These are phyloP conservation scores for Cladosporium sp. DNA, from an alignment of 2,329 filamentous ascomycete genomes.

Conservation along the genomic window DNA sequence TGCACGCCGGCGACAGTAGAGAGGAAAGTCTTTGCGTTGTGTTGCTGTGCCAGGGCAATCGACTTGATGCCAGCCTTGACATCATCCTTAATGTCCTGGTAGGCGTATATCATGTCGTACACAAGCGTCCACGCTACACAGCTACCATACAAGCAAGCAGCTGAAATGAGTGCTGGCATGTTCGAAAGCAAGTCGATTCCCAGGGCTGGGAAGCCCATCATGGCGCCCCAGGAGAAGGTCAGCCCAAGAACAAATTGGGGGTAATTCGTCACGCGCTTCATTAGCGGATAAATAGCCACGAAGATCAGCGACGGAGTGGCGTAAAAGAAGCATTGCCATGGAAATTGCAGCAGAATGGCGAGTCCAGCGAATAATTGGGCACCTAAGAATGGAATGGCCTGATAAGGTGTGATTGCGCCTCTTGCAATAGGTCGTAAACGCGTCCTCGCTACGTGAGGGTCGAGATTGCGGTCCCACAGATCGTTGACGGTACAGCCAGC, in stretches of 20 bases:
- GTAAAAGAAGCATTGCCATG: conserved; percentile 72
- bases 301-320: conserved; percentile 73
- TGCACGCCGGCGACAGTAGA: conserved; percentile 70
- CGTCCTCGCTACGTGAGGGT: conserved; percentile 76
- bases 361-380: conserved; percentile 73
- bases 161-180: conserved; percentile 63
- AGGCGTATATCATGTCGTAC: conserved; percentile 92
- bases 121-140: conserved; percentile 85
- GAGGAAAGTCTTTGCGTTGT: conserved; percentile 74
- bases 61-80: conserved; percentile 85
- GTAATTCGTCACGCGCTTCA: conserved; percentile 85
- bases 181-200: conserved; percentile 73
- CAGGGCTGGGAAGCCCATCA: conserved; percentile 84
- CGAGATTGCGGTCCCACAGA: conserved; percentile 84
- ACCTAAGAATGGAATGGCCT: conserved; percentile 74
- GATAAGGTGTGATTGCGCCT: conserved; percentile 70
- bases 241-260: conserved; percentile 81
- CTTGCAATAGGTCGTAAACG: conserved; percentile 78
- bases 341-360: conserved; percentile 74
- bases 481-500: conserved; percentile 90
- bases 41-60: conserved; percentile 78
- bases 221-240: conserved; percentile 86
- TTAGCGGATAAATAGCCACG: conserved; percentile 76
- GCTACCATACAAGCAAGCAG: conserved; percentile 70
- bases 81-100: conserved; percentile 88